Evolutionary conservation across 2,329 filamentous ascomycete genomes (phyloP).

Genomic region (Sclerotinia borealis): DNA sequence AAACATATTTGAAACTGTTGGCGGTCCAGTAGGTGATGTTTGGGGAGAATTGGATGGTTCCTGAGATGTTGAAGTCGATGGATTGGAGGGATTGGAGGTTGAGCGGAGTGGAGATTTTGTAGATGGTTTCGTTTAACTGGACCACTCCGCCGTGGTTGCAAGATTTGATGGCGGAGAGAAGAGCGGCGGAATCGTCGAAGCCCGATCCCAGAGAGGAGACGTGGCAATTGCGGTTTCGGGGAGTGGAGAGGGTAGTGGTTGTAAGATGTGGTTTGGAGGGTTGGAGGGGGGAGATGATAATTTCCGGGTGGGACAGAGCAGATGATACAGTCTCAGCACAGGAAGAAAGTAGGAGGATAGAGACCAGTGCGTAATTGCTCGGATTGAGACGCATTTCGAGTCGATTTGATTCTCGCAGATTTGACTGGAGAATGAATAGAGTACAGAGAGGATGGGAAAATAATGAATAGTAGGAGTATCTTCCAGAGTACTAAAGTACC

Average conservation of each 20-base stretch:
- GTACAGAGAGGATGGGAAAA: background rate
- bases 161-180: background rate
- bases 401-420: background rate
- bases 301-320: background rate
- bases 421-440: background rate
- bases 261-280: background rate
- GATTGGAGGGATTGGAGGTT: background rate
- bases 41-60: conserved; percentile 1
- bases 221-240: conserved; percentile 2
- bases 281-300: background rate
- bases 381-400: background rate
- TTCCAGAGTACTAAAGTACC: background rate
- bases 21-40: background rate
- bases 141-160: conserved; percentile 7
- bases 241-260: background rate
- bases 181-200: background rate
- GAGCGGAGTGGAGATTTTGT: conserved; percentile 4
- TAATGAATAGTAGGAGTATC: background rate
- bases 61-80: conserved; percentile 4
- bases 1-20: background rate
- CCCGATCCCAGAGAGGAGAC: background rate
- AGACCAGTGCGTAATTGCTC: background rate
- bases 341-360: background rate
- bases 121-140: background rate
- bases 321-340: background rate